A percentile compares a stretch with the other conserved stretches of the same genome.
Evolutionary conservation across 1,139 yeast species (phyloP).

Genomic region (Kurtzmaniella quercitrusa): DNA sequence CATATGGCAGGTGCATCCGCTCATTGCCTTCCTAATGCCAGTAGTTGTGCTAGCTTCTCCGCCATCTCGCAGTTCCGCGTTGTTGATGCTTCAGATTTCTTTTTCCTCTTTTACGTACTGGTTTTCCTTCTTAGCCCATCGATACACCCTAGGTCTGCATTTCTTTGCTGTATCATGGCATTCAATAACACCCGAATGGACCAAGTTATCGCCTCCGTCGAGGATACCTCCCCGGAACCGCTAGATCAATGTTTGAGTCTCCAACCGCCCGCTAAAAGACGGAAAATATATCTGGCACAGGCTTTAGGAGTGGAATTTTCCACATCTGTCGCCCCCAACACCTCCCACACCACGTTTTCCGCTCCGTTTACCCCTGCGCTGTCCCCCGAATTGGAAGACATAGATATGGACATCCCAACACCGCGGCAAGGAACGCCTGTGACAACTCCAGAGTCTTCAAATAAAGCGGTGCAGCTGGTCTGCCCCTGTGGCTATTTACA

Average conservation of each 20-base stretch:
- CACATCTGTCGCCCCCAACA: not conserved
- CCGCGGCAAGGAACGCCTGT: not conserved
- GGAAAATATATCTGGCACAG: not conserved
- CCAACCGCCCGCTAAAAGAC: not conserved
- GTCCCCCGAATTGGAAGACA: not conserved
- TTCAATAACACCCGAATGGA: no score
- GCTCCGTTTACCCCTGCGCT: not conserved
- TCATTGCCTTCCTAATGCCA: no score
- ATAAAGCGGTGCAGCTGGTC: not conserved
- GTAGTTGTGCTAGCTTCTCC: no score
- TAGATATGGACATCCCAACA: not conserved
- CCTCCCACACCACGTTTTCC: not conserved
- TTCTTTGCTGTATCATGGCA: no score
- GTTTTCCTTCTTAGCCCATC: no score
- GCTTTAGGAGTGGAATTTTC: not conserved
- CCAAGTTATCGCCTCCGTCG: no score
- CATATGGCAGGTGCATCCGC: no score
- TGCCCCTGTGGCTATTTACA: conserved; percentile 24
- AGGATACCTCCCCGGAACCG: not conserved
- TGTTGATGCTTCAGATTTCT: no score
- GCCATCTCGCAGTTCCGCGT: no score
- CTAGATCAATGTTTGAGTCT: not conserved
- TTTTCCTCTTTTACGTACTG: no score
- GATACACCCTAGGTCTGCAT: no score
- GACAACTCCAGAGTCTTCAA: not conserved